phyloP scores from a whole-genome alignment of 2,329 filamentous ascomycete genomes.

The Dothiorella sarmentorum region DNA sequence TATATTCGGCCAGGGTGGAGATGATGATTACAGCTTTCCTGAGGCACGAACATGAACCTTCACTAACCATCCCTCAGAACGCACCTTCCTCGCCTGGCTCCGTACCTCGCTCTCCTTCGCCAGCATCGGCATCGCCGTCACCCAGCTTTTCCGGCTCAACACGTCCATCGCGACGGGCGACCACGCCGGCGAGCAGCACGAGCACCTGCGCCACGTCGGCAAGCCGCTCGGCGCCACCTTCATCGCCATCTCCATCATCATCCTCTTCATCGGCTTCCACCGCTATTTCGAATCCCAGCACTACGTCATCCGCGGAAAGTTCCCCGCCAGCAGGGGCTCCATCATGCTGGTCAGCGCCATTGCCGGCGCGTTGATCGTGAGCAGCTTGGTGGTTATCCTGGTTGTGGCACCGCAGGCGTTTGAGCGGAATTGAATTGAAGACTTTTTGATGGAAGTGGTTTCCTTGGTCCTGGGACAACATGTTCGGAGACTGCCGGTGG shows the following conservation, averaged over 20 bases:
- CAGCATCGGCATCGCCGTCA: conserved; percentile 77
- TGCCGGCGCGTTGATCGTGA: conserved; percentile 57
- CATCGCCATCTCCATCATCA: conserved; percentile 69
- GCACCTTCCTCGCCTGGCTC: conserved; percentile 82
- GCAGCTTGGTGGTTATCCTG: conserved; percentile 58
- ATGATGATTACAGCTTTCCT: neutral
- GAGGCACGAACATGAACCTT: neutral
- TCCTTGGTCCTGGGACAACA: too few species aligned
- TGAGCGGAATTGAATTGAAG: conserved; percentile 30
- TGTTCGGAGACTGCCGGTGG: too few species aligned
- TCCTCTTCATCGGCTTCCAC: conserved; percentile 73
- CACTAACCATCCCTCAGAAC: conserved; percentile 51
- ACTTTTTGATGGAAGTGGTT: too few species aligned
- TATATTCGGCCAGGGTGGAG: too few species aligned
- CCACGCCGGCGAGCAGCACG: conserved; percentile 17
- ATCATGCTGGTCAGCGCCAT: conserved; percentile 67
- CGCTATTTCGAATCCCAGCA: conserved; percentile 75
- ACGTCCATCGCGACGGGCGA: conserved; percentile 49
- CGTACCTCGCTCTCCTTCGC: conserved; percentile 78
- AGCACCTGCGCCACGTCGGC: conserved; percentile 58
- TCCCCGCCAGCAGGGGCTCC: conserved; percentile 73
- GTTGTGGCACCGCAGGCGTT: conserved; percentile 50
- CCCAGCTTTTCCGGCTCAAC: conserved; percentile 81
- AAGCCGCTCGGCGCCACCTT: conserved; percentile 76
- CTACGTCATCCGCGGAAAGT: conserved; percentile 77